Evolutionary conservation across 164 flowering plant species (phyloP).

Genomic region (Magnolia kwangsiensis): DNA sequence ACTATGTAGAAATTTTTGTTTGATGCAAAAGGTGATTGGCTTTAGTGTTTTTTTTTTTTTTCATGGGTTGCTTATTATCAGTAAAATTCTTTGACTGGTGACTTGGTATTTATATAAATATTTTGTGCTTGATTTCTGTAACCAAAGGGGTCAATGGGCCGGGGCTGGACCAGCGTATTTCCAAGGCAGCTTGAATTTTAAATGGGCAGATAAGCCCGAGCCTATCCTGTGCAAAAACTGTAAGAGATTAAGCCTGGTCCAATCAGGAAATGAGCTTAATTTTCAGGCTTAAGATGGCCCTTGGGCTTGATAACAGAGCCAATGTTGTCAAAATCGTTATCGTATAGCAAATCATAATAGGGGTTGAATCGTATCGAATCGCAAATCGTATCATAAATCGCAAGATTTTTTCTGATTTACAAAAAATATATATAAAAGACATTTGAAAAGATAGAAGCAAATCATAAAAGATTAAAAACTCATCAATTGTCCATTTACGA

Average conservation of each 20-base stretch:
- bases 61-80: background rate
- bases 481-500: no score
- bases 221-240: background rate
- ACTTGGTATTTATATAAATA: background rate
- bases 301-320: background rate
- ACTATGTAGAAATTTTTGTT: slow-evolving; percentile 75
- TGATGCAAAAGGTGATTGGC: slow-evolving; percentile 78
- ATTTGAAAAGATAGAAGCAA: no score
- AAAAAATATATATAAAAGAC: no score
- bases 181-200: background rate
- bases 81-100: background rate
- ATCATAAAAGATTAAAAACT: no score
- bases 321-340: no score
- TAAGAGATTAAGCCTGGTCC: background rate
- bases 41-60: background rate
- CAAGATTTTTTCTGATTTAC: no score
- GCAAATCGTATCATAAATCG: no score
- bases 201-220: background rate
- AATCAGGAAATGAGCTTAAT: background rate
- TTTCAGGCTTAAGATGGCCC: background rate
- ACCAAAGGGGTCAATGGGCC: background rate
- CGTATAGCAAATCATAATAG: no score
- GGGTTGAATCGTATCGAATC: no score
- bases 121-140: no score
- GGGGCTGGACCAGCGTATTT: background rate